Evolutionary conservation across 1,284 basidiomycete species (phyloP), one percentile per base, ranked within the genome.

Genomic region (Apiotrichum laibachii): DNA sequence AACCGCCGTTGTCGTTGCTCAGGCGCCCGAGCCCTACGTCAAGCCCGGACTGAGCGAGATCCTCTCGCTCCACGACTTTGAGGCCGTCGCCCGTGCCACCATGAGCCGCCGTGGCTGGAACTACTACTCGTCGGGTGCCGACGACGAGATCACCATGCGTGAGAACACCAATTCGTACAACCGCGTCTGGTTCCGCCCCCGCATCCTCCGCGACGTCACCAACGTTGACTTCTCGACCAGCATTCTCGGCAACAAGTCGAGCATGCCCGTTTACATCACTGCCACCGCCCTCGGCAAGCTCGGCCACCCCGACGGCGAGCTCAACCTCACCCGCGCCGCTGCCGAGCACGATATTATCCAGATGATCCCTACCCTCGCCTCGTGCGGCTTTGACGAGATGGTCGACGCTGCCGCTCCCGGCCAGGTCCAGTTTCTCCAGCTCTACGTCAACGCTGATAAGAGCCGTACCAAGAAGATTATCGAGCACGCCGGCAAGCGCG

Each of bases 111-210:
- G 89, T 69, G 89, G 88, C 0, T 93, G 91, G 91, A 90, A 90
- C 26, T 94, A 92, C 76, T 92, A 92, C 72, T 87, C 86, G 37
- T 89, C 87, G 51, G 91, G 90, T 15, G 86, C 90, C 13, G 90
- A 93, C 71, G 90, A 92, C 70, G 90, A 92, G 76, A 89, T 92
- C 67, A 93, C 88, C 39, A 85, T 84, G 76, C 82, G 92, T 26
- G 92, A 97, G 77, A 96, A 96, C 72, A 88, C 88, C 59, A 82
- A 85, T 50, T 91, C 90, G 0, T 97, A 88, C 73, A 90, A 92
- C 65, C 81, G 91, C 56, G 83, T 97, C 67, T 97, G 93, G 92
- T 96, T 97, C 82, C 84, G 93, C 18, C 93, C 93, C 13, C 85
- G 92, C 16, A 82, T 97, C 45, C 80, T 97, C 11, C 84, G 91